Conservation (phyloP, 2,329 filamentous ascomycete species). For the Calonectria ilicicola region DNA sequence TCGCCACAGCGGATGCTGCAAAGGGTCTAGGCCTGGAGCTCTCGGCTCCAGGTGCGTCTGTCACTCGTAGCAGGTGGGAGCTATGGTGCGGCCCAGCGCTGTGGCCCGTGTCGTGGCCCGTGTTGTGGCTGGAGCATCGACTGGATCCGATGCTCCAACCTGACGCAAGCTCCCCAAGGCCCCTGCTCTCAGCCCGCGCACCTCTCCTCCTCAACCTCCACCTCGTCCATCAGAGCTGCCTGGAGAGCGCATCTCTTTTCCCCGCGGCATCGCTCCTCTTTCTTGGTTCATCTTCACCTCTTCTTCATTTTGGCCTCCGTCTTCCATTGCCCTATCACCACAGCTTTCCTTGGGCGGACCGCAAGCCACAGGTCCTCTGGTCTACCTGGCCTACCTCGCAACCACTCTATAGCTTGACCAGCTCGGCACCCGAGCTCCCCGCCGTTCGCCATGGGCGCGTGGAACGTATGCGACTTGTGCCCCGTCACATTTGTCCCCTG, state of each 20-base stretch:
- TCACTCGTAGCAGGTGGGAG: background rate
- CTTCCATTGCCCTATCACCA: background rate
- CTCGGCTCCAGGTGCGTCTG: background rate
- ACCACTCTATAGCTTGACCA: conserved; percentile 5
- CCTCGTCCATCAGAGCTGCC: conserved; percentile 37
- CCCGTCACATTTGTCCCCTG: background rate
- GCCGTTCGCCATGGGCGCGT: conserved; percentile 52
- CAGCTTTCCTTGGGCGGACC: background rate
- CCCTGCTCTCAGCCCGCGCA: conserved; percentile 24
- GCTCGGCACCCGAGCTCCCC: conserved; percentile 32
- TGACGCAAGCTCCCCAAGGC: conserved; percentile 43
- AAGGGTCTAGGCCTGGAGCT: background rate
- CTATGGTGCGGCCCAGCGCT: conserved; percentile 13
- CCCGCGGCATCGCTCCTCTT: conserved; percentile 9
- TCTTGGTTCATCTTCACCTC: background rate
- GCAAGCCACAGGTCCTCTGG: conserved; percentile 20
- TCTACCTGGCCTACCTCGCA: conserved; percentile 23
- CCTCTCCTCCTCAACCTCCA: conserved; percentile 33
- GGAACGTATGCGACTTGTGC: conserved; percentile 50
- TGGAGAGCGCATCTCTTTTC: conserved; percentile 31
- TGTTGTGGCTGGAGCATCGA: background rate
- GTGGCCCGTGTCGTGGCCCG: conserved; percentile 31
- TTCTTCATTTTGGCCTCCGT: background rate
- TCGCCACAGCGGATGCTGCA: background rate
- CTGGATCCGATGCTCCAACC: conserved; percentile 23